phyloP scores from a whole-genome alignment of 2,329 filamentous ascomycete species.

The Xylaria sp. region DNA sequence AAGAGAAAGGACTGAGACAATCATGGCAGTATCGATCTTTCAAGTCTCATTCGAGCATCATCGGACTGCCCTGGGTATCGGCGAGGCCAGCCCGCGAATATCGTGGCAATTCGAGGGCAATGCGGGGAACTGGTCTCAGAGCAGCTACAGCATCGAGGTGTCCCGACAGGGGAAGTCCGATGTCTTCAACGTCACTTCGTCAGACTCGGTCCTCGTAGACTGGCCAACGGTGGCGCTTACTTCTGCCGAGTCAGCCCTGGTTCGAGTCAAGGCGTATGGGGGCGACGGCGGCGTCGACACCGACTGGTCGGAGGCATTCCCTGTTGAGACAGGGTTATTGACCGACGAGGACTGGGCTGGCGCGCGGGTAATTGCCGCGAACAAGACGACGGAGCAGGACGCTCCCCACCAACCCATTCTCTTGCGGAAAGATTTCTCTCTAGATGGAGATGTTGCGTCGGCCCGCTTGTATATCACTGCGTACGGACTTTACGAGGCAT shows the following conservation, averaged over 20 bases:
- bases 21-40: conserved; percentile 53
- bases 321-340: conserved; percentile 52
- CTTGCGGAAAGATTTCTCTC: conserved; percentile 50
- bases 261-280: conserved; percentile 51
- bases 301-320: conserved; percentile 47
- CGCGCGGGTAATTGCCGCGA: conserved; percentile 47
- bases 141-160: conserved; percentile 57
- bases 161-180: conserved; percentile 37
- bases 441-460: conserved; percentile 41
- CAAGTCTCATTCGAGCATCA: conserved; percentile 57
- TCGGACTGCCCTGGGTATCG: conserved; percentile 55
- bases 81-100: conserved; percentile 55
- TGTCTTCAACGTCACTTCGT: conserved; percentile 47
- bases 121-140: conserved; percentile 55
- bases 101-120: conserved; percentile 58
- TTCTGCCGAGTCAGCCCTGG: conserved; percentile 47
- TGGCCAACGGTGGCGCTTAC: conserved; percentile 55
- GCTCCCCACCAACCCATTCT: conserved; percentile 46
- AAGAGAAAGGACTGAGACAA: conserved; percentile 20
- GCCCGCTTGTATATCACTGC: conserved; percentile 60
- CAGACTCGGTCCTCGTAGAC: conserved; percentile 54
- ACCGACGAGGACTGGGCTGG: conserved; percentile 47
- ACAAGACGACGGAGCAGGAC: conserved; percentile 44
- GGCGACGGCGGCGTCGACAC: conserved; percentile 39
- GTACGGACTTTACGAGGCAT: conserved; percentile 57